These are phyloP conservation scores for Microbotryum lychnidis-dioicae DNA, from an alignment of 1,284 basidiomycete species.

Conservation along the genomic window DNA sequence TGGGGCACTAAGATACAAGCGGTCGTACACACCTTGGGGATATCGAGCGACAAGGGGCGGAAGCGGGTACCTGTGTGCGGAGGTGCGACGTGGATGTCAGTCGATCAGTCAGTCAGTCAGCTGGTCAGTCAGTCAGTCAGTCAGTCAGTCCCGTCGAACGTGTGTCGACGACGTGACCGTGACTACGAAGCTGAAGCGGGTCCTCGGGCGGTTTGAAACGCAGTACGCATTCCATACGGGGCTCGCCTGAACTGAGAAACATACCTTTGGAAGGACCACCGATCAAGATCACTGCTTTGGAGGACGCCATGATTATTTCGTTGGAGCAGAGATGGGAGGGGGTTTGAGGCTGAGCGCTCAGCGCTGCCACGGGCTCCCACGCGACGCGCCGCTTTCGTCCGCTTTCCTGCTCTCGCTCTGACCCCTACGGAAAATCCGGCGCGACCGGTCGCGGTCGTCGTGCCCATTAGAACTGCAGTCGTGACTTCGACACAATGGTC, in stretches of 20 bases:
- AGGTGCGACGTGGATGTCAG: neutral
- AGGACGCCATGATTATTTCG: neutral
- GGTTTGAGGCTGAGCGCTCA: no score
- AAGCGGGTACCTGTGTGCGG: slow-evolving; percentile 41
- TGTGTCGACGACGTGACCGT: neutral
- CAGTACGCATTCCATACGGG: neutral
- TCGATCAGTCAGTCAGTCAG: neutral
- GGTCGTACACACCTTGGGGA: slow-evolving; percentile 29
- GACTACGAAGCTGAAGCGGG: neutral
- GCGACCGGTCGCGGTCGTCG: no score
- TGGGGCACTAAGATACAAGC: no score
- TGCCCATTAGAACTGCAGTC: no score
- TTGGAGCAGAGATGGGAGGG: no score
- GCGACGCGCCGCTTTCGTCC: no score
- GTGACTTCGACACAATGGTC: no score
- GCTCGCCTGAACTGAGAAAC: neutral
- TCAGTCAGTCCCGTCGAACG: neutral
- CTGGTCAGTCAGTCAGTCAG: neutral
- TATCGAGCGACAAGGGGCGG: slow-evolving; percentile 46
- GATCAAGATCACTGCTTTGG: slow-evolving; percentile 25
- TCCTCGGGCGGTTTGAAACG: neutral
- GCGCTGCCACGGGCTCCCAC: no score
- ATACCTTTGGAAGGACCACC: slow-evolving; percentile 26
- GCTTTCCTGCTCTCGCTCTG: no score
- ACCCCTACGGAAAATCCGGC: no score